Evolutionary conservation across 192 early-diverging fungal genomes (phyloP).

Genomic region (Coemansia sp.): DNA sequence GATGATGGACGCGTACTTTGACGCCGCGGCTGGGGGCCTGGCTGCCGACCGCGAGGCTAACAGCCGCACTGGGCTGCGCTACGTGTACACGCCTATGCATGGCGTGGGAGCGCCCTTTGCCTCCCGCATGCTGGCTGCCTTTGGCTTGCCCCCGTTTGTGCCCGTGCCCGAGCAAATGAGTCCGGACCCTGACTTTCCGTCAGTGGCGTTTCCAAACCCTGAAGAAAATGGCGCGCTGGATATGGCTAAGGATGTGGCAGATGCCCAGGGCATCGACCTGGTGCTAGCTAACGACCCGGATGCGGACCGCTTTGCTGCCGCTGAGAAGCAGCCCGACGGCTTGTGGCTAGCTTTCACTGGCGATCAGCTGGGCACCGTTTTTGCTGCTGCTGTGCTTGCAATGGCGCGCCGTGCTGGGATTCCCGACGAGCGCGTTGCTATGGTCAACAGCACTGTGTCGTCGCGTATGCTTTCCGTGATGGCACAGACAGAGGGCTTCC

Average conservation of each 20-base stretch:
- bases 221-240: constrained; percentile 88
- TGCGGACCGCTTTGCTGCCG: constrained; percentile 88
- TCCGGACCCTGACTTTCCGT: constrained; percentile 91
- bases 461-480: constrained; percentile 79
- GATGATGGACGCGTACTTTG: constrained; percentile 73
- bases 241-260: constrained; percentile 69
- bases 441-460: constrained; percentile 86
- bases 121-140: constrained; percentile 61
- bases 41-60: constrained; percentile 14
- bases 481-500: constrained; percentile 71
- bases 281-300: constrained; percentile 96
- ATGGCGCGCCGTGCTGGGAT: constrained; percentile 55
- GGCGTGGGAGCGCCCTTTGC: constrained; percentile 86
- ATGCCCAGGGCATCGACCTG: constrained; percentile 54
- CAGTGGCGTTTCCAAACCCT: constrained; percentile 81
- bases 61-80: constrained; percentile 28
- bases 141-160: constrained; percentile 68
- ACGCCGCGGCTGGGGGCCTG: constrained; percentile 46
- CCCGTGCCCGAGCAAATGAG: constrained; percentile 63
- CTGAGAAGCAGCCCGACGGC: constrained; percentile 69
- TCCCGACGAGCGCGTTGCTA: constrained; percentile 59
- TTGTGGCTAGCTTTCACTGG: constrained; percentile 83
- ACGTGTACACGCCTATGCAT: constrained; percentile 95
- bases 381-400: constrained; percentile 66
- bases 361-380: constrained; percentile 85